phyloP scores from a whole-genome alignment of 2,329 filamentous ascomycete species.

The Diaporthe batatas region DNA sequence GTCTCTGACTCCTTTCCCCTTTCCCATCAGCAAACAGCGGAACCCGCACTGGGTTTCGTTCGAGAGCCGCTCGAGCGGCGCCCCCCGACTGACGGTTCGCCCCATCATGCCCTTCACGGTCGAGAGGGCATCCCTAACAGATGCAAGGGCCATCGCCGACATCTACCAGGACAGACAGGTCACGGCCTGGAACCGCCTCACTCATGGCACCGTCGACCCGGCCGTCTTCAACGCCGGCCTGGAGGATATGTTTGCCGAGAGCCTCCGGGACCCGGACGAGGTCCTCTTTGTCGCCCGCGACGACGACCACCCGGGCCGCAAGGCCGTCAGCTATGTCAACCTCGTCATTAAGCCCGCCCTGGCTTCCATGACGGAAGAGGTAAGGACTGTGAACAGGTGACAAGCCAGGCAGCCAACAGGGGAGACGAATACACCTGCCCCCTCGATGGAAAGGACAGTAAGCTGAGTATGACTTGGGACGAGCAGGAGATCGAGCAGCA shows the following conservation, averaged over 20 bases:
- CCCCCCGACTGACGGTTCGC: too few species aligned
- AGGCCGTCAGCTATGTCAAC: slow-evolving; percentile 38
- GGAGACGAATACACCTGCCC: rapidly evolving
- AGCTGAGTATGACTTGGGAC: background rate
- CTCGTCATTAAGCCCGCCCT: slow-evolving; percentile 13
- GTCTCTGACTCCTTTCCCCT: background rate
- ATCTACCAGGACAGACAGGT: slow-evolving; percentile 34
- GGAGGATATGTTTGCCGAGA: slow-evolving; percentile 37
- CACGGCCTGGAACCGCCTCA: slow-evolving; percentile 33
- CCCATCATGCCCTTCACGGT: slow-evolving; percentile 8
- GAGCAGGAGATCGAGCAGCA: slow-evolving; percentile 3
- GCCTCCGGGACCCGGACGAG: slow-evolving; percentile 29
- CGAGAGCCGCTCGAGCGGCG: background rate
- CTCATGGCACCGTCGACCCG: slow-evolving; percentile 31
- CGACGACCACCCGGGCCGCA: slow-evolving; percentile 22
- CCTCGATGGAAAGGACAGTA: background rate
- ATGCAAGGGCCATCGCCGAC: slow-evolving; percentile 35
- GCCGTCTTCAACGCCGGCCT: slow-evolving; percentile 18
- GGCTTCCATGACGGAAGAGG: slow-evolving; percentile 23
- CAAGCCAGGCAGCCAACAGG: background rate
- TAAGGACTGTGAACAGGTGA: background rate
- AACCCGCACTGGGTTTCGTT: too few species aligned
- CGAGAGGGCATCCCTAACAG: slow-evolving; percentile 1
- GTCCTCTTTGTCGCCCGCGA: slow-evolving; percentile 26
- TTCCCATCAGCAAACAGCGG: too few species aligned